Conservation (phyloP, 805 yeast species). For the Candida incommunis region DNA sequence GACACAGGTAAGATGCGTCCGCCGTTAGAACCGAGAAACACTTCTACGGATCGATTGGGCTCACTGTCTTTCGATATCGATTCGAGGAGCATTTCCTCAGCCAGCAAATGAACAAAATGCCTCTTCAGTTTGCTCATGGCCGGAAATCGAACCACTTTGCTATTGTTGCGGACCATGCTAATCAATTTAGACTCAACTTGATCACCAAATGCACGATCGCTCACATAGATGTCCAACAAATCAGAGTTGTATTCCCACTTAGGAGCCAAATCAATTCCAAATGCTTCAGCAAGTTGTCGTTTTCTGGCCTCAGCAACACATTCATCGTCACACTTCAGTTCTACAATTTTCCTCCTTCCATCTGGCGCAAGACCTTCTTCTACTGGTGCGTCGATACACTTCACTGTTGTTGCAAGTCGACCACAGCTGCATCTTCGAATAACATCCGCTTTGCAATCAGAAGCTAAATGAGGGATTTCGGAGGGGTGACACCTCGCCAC, state of each 20-base stretch:
- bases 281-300: slow-evolving; percentile 46
- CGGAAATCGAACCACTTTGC: slow-evolving; percentile 42
- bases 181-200: slow-evolving; percentile 42
- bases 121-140: slow-evolving; percentile 64
- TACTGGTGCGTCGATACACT: slow-evolving; percentile 24
- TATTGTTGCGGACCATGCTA: slow-evolving; percentile 30
- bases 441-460: slow-evolving; percentile 27
- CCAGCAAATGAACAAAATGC: slow-evolving; percentile 53
- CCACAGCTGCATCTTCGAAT: slow-evolving; percentile 52
- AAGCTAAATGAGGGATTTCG: slow-evolving; percentile 31
- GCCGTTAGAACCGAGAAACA: neutral
- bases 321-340: slow-evolving; percentile 51
- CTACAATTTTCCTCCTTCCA: neutral
- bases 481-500: slow-evolving; percentile 52
- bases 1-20: neutral
- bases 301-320: slow-evolving; percentile 54
- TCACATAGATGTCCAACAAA: slow-evolving; percentile 32
- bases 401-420: slow-evolving; percentile 41
- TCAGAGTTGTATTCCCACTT: slow-evolving; percentile 14
- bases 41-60: neutral
- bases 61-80: neutral
- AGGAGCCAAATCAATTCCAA: slow-evolving; percentile 26
- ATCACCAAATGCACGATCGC: slow-evolving; percentile 56
- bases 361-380: slow-evolving; percentile 25
- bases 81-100: slow-evolving; percentile 24